A percentile compares a stretch with the other conserved stretches of the same genome.
Evolutionary conservation across 2,329 filamentous ascomycete species (phyloP).

Genomic region (Cercospora sesami): DNA sequence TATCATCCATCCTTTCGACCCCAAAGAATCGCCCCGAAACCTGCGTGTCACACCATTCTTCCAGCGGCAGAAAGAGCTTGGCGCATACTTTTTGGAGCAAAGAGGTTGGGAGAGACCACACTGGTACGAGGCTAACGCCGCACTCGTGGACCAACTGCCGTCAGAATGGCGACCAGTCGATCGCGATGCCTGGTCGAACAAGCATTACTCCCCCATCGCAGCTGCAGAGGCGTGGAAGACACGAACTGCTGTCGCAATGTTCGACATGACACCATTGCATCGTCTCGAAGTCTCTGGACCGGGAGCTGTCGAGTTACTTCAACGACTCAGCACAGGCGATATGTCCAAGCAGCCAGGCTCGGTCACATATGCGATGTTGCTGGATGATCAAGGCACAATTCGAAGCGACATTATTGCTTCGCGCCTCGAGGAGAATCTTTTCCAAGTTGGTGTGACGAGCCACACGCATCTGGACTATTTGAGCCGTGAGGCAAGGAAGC

Average conservation of each 20-base stretch:
- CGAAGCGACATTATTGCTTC: slow-evolving; percentile 60
- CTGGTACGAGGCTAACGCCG: slow-evolving; percentile 61
- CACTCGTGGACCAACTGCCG: slow-evolving; percentile 55
- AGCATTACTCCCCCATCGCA: slow-evolving; percentile 59
- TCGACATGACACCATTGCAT: slow-evolving; percentile 62
- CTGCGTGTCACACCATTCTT: slow-evolving; percentile 62
- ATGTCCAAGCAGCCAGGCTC: slow-evolving; percentile 51
- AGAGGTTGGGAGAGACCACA: slow-evolving; percentile 64
- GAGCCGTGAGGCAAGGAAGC: slow-evolving; percentile 53
- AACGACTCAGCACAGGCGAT: slow-evolving; percentile 55
- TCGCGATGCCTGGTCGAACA: slow-evolving; percentile 60
- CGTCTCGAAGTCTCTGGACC: slow-evolving; percentile 60
- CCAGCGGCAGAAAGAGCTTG: slow-evolving; percentile 55
- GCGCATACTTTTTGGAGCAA: slow-evolving; percentile 60
- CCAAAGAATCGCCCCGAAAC: slow-evolving; percentile 58
- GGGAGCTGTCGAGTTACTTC: slow-evolving; percentile 57
- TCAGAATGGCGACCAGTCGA: slow-evolving; percentile 56
- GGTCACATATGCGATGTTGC: slow-evolving; percentile 59
- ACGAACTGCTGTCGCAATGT: slow-evolving; percentile 61
- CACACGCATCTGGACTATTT: slow-evolving; percentile 58
- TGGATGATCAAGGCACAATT: slow-evolving; percentile 56
- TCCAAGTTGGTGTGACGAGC: slow-evolving; percentile 60
- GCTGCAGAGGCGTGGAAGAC: slow-evolving; percentile 66
- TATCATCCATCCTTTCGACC: slow-evolving; percentile 62
- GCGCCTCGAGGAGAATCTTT: slow-evolving; percentile 51